Conservation (phyloP, 352 stramenopile species). For the Phytophthora constricta region DNA sequence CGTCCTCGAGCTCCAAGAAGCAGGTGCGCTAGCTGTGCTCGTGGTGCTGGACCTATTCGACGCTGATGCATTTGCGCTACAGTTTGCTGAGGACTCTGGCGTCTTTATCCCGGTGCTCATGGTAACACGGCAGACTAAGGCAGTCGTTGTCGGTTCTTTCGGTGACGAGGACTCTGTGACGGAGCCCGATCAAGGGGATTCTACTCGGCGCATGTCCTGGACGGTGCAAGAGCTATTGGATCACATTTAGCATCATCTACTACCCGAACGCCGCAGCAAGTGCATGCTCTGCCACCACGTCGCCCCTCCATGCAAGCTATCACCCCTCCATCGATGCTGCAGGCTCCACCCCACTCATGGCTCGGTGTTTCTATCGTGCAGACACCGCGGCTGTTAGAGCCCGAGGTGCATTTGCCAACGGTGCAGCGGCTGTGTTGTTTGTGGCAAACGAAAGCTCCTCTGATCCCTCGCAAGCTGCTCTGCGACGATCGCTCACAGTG, state of each 20-base stretch:
- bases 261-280: conserved; percentile 1
- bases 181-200: conserved; percentile 29
- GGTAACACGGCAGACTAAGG: conserved; percentile 35
- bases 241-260: conserved; percentile 17
- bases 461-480: conserved; percentile 33
- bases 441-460: conserved; percentile 39
- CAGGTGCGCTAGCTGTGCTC: conserved; percentile 60
- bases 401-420: conserved; percentile 50
- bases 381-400: conserved; percentile 48
- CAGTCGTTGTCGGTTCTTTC: conserved; percentile 25
- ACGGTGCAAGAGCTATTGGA: conserved; percentile 29
- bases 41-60: conserved; percentile 70
- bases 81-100: conserved; percentile 52
- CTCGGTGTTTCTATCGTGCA: conserved; percentile 56
- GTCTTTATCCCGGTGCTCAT: conserved; percentile 82
- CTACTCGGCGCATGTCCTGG: conserved; percentile 36
- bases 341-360: conserved; percentile 42
- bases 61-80: conserved; percentile 60
- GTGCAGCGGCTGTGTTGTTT: conserved; percentile 59
- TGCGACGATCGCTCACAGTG: conserved; percentile 23
- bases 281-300: conserved; percentile 2
- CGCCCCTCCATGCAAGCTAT: conserved; percentile 28
- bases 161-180: conserved; percentile 16
- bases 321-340: conserved; percentile 16
- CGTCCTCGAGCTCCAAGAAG: conserved; percentile 67